Base-by-base conservation (phyloP, 73 alveolate species). In the Tetrahymena elliotti region DNA sequence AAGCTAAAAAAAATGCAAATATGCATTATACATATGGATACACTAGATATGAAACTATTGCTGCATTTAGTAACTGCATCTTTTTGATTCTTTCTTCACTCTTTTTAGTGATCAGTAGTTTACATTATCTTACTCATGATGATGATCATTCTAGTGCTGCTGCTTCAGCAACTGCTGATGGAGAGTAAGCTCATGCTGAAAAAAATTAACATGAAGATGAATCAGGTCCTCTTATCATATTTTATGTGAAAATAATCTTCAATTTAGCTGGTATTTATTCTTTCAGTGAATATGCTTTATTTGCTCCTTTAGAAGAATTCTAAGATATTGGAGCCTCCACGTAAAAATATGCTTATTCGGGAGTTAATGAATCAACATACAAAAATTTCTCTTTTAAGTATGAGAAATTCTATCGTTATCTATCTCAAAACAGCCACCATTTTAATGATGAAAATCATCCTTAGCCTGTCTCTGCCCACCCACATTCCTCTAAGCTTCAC, bases 251-350 rank as follows among this genome's bases (percentile, higher is more conserved):
- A 68, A 68, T 68, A 4, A 68, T 68, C 33, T 68, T 68, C 38
- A 68, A 68, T 31, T 68, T 68, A 68, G 88, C n/a, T 68, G 88
- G 88, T 36, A 68, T 68, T 68, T 68, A 68, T 68, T 68, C 88
- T 68, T 68, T 68, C 88, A 68, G 88, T 24, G 88, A 68, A 68
- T 68, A 68, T n/a, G 88, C 88, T 68, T 68, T 68, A n/a, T 68
- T 68, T 68, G 88, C 88, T 68, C 88, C 88, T 68, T 68, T 68
- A 68, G 88, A 68, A 68, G 88, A 68, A 68, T 68, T 68, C 34
- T n/a, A 68, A 68, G 88, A 68, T 68, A 68, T 68, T 27, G 88
- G 88, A 68, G 88, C 88, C n/a, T 68, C 88, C 88, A 68, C 88
- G 88, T 68, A 68, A 31, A 68, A 68, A 68, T 68, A 68, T 68